Evolutionary conservation across 257 asterid genomes (phyloP).

Genomic region (Solanum medicagineum): DNA sequence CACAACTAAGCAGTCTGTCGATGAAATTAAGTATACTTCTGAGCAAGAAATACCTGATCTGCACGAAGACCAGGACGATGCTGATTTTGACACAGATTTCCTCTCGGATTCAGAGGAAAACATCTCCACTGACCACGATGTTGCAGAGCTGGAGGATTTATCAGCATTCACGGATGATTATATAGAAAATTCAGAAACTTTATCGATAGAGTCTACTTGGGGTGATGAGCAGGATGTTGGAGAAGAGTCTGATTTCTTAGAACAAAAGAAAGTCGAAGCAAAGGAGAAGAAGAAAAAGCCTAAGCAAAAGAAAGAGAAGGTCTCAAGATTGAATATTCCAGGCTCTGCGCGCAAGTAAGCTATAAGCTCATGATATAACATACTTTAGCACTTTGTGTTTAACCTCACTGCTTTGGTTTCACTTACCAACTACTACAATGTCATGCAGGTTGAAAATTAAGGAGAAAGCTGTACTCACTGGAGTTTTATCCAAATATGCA

Average conservation of each 20-base stretch:
- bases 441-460: slow-evolving; percentile 52
- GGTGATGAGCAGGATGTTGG: slow-evolving; percentile 9
- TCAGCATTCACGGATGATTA: slow-evolving; percentile 11
- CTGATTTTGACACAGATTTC: slow-evolving; percentile 1
- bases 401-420: background rate
- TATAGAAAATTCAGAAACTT: slow-evolving; percentile 7
- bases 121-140: slow-evolving; percentile 2
- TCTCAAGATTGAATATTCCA: slow-evolving; percentile 33
- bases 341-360: slow-evolving; percentile 80
- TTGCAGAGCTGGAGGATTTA: slow-evolving; percentile 10
- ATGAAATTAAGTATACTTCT: background rate
- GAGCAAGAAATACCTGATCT: background rate
- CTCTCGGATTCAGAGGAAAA: slow-evolving; percentile 14
- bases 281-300: slow-evolving; percentile 31
- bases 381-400: background rate
- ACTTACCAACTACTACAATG: background rate
- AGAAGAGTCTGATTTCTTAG: slow-evolving; percentile 15
- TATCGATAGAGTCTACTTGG: background rate
- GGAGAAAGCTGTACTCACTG: slow-evolving; percentile 62
- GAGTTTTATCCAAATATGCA: slow-evolving; percentile 68
- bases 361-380: background rate
- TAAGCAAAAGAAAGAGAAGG: slow-evolving; percentile 31
- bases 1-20: slow-evolving; percentile 7
- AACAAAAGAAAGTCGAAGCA: slow-evolving; percentile 16
- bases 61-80: slow-evolving; percentile 5